phyloP scores from a whole-genome alignment of 2,329 filamentous ascomycete genomes.

The Cephalotrichum gorgonifer region DNA sequence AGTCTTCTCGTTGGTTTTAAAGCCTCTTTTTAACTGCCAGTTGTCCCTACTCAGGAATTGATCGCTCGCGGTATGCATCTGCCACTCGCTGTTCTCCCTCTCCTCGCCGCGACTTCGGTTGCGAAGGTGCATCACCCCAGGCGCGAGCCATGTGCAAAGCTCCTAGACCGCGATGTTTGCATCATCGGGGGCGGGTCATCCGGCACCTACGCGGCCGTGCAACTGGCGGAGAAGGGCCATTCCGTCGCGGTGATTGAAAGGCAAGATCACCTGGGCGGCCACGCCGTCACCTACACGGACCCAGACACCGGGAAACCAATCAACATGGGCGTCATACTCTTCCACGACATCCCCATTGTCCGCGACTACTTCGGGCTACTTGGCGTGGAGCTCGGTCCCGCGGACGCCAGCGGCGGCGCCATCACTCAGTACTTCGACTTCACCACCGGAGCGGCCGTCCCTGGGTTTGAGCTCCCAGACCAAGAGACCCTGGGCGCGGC shows the following conservation, averaged over 20 bases:
- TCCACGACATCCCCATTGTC: slow-evolving; percentile 21
- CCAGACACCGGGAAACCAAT: slow-evolving; percentile 6
- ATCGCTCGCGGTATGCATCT: not conserved
- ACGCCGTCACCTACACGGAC: slow-evolving; percentile 28
- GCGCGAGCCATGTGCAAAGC: not conserved
- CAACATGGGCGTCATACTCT: slow-evolving; percentile 15
- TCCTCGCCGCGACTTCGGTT: not conserved
- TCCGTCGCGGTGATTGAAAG: slow-evolving; percentile 28
- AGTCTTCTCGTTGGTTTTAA: too few relatives aligned
- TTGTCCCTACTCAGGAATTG: not conserved
- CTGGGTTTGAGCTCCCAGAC: not conserved
- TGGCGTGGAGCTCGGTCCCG: slow-evolving; percentile 11
- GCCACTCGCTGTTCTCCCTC: not conserved
- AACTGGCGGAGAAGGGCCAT: slow-evolving; percentile 23
- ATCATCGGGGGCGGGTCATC: slow-evolving; percentile 31
- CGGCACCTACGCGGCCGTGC: slow-evolving; percentile 28
- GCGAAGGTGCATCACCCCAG: not conserved
- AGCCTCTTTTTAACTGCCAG: too few relatives aligned
- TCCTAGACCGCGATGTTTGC: slow-evolving; percentile 10
- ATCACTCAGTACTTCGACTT: slow-evolving; percentile 5
- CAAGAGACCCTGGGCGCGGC: not conserved
- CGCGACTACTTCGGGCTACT: slow-evolving; percentile 25
- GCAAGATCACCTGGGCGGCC: slow-evolving; percentile 24
- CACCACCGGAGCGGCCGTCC: not conserved
- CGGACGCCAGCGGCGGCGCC: not conserved